A percentile compares a stretch with the other conserved stretches of the same genome.
These are phyloP conservation scores for Xeromyces bisporus DNA, from an alignment of 495 filamentous ascomycete species.

Conservation along the genomic window DNA sequence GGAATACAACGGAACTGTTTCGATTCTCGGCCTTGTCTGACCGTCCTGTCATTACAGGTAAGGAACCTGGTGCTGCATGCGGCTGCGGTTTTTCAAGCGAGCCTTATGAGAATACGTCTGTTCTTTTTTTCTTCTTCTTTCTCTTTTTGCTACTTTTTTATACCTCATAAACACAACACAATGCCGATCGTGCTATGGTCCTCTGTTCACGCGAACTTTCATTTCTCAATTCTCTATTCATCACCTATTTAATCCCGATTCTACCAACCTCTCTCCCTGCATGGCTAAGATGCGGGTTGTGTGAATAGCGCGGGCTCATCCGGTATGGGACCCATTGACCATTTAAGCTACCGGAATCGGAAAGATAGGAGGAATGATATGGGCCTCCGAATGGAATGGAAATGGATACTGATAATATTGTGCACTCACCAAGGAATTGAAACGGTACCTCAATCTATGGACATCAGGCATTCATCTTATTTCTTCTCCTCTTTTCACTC, in stretches of 20 bases:
- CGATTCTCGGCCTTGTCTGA: too few relatives aligned
- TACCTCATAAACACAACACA: conserved; percentile 3
- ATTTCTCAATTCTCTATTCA: conserved; percentile 4
- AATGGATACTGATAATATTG: conserved; percentile 1
- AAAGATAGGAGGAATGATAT: conserved; percentile 1
- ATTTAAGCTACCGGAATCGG: neutral
- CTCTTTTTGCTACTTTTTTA: conserved; percentile 5
- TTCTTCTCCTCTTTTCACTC: neutral
- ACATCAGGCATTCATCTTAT: neutral
- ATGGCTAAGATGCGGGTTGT: neutral
- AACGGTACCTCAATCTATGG: conserved; percentile 2
- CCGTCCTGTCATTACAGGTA: too few relatives aligned
- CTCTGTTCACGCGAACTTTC: conserved; percentile 3
- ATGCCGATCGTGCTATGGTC: conserved; percentile 1
- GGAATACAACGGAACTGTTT: too few relatives aligned
- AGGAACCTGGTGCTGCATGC: conserved; percentile 5
- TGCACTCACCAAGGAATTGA: conserved; percentile 7
- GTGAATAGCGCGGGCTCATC: neutral
- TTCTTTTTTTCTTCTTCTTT: conserved; percentile 7
- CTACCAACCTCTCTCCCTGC: neutral
- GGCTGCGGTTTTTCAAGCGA: conserved; percentile 7
- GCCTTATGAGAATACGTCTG: conserved; percentile 13
- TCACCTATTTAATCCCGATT: neutral
- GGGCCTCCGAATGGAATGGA: neutral
- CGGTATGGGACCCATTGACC: neutral